Evolutionary conservation across 140 eudicot species (phyloP).

Genomic region (Senecio squalidus): DNA sequence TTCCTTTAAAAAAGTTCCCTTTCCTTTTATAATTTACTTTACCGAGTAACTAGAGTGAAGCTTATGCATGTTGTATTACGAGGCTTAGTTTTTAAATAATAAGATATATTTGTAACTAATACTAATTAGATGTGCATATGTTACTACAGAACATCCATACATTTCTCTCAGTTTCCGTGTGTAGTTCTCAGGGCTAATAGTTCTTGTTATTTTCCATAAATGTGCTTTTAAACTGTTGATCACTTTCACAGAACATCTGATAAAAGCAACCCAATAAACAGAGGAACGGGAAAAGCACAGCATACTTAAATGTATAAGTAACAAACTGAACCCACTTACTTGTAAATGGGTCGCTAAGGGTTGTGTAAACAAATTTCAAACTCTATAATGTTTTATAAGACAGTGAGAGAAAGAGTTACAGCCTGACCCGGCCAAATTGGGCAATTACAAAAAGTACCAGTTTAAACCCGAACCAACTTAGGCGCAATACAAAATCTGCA

Average conservation of each 20-base stretch:
- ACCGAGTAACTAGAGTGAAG: not conserved
- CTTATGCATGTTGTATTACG: conserved; percentile 3
- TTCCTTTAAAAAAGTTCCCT: too few relatives aligned
- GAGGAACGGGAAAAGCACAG: not conserved
- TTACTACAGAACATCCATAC: conserved; percentile 4
- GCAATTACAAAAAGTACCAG: not conserved
- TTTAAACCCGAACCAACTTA: not conserved
- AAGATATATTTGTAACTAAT: not conserved
- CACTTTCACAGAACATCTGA: not conserved
- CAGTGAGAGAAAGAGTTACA: not conserved
- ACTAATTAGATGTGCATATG: conserved; percentile 7
- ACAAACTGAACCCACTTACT: too few relatives aligned
- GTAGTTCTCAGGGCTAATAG: not conserved
- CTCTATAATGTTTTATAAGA: too few relatives aligned
- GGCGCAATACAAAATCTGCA: not conserved
- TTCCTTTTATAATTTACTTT: too few relatives aligned
- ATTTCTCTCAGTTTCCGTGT: not conserved
- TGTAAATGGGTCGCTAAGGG: too few relatives aligned
- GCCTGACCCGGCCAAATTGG: not conserved
- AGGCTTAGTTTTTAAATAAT: not conserved
- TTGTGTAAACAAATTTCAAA: too few relatives aligned
- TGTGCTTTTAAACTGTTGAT: not conserved
- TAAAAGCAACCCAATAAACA: not conserved
- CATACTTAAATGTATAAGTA: not conserved
- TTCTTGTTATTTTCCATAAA: not conserved